Base-by-base conservation (phyloP, 257 asterid species). In the Handroanthus guayacan region DNA sequence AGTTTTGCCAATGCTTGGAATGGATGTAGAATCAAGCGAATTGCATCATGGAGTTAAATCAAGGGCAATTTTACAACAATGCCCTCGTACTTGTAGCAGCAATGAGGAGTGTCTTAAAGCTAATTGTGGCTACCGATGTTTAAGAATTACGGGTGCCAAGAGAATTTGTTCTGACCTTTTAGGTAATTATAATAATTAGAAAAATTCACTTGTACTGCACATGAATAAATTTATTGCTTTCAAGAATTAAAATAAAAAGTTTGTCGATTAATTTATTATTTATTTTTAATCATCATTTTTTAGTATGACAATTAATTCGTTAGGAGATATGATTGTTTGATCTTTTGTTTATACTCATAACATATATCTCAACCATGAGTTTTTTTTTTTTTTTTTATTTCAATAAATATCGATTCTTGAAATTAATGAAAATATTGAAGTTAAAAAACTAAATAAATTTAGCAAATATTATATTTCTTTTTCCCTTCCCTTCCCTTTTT, bases 121-220 rank as follows among this genome's bases (percentile, higher is more conserved):
- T 3, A 52, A 56, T 6, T 71, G 82, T 44, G 75, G 82, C 51
- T 6, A 10, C n/a, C 71, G 37, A 45, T 79, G 79, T 61, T 38
- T 72, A 20, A 54, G 60, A n/a, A 1, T 63, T 54, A 20, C 62
- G 9, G 12, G 38, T 39, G 0, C 0, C 1, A 77, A 13, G 54
- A 63, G 34, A 11, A 2, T 71, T 10, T 78, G 74, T 55, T 52
- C 74, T 6, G 13, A 51, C 17, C 16, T 64, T 18, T 77, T 36
- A 25, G 31, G 31, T 25, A 25, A 25, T 25, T 25, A 25, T 25
- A 3, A 36, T 62, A 9, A 20, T 9, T 7, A 60, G 41, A 57
- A 61, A 61, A 61, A 1, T 9, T 3, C 10, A 31, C 16, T 3
- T 54, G 31, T 31, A 9, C 17, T 16, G 61, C 61, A 54, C 14